Base-by-base conservation (phyloP, 1,139 yeast genomes). In the Pichia sorboxylosa region DNA sequence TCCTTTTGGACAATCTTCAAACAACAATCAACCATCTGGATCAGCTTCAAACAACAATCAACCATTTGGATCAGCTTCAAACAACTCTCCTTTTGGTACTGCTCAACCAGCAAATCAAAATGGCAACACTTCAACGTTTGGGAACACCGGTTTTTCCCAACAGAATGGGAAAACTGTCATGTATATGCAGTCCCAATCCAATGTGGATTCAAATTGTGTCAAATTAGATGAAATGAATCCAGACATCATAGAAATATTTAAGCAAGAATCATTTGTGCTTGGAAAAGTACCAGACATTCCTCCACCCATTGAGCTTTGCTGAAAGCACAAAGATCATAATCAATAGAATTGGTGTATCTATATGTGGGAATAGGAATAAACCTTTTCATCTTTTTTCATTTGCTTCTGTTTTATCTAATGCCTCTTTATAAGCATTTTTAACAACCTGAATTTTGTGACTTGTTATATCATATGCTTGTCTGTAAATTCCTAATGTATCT, bases 201-300 rank as follows among this genome's bases (percentile, higher is more conserved):
- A 31, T 2, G 21, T 45, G 9, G 58, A 55, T 13, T 60, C 55
- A 11, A 51, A 50, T 15, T 50, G 55, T 8, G 54, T 60, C 0
- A 48, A 49, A 1, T 39, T 52, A 8, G 57, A 55, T 1, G 66
- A 63, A 9, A 50, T 75, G 9, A 56, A 69, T 19, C 63, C 59
- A 6, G 54, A 46, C 3, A 61, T 74, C 1, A 38, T 61, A 10
- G 59, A 54, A 6, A 69, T 69, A 14, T 85, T 82, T 49, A 56
- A 62, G 39, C 64, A 73, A 1, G 47, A 54, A 0, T 36, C 42
- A 4, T 85, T 84, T 47, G 53, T 55, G 13, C 52, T 83, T 17
- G 94, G 94, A 0, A 55, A 57, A 17, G 71, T 85, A 1, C 96
- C 96, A 0, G 95, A 82, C 40, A 47, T 71, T 1, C 73, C 85